Evolutionary conservation across 805 yeast species (phyloP).

Genomic region (Candida takata): DNA sequence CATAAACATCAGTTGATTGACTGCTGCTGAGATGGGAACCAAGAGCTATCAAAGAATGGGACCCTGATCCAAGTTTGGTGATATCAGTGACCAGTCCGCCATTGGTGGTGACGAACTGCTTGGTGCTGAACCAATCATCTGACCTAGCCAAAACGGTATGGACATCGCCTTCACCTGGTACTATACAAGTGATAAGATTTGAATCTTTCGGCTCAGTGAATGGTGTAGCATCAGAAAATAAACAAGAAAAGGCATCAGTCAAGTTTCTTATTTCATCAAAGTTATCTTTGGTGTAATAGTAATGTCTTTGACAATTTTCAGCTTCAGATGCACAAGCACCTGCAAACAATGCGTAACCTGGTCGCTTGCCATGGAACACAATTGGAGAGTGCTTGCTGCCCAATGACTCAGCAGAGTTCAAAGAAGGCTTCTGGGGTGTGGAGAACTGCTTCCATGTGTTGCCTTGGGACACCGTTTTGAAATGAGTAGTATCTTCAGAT

Average conservation of each 20-base stretch:
- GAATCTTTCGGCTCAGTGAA: constrained; percentile 18
- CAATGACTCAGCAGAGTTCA: constrained; percentile 18
- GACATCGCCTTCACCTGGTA: constrained; percentile 33
- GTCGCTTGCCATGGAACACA: constrained; percentile 32
- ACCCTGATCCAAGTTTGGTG: constrained; percentile 28
- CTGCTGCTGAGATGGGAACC: constrained; percentile 23
- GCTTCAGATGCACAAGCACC: constrained; percentile 28
- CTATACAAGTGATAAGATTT: constrained; percentile 36
- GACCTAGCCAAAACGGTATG: constrained; percentile 30
- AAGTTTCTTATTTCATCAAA: constrained; percentile 29
- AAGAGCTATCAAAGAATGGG: constrained; percentile 30
- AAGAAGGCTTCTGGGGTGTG: constrained; percentile 24
- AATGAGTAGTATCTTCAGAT: constrained; percentile 28
- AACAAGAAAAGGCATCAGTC: constrained; percentile 28
- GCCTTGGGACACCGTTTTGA: constrained; percentile 35
- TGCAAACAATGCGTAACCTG: constrained; percentile 31
- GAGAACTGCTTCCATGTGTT: constrained; percentile 32
- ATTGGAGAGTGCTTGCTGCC: constrained; percentile 21
- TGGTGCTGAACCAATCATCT: constrained; percentile 37
- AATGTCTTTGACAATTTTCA: constrained; percentile 29
- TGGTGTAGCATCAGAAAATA: constrained; percentile 25
- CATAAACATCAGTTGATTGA: constrained; percentile 22
- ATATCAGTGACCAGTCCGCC: constrained; percentile 28
- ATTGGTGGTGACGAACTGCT: constrained; percentile 24
- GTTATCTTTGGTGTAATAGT: constrained; percentile 40